These are phyloP conservation scores for Termitomyces sp. DNA, from an alignment of 768 basidiomycete genomes.

Conservation along the genomic window DNA sequence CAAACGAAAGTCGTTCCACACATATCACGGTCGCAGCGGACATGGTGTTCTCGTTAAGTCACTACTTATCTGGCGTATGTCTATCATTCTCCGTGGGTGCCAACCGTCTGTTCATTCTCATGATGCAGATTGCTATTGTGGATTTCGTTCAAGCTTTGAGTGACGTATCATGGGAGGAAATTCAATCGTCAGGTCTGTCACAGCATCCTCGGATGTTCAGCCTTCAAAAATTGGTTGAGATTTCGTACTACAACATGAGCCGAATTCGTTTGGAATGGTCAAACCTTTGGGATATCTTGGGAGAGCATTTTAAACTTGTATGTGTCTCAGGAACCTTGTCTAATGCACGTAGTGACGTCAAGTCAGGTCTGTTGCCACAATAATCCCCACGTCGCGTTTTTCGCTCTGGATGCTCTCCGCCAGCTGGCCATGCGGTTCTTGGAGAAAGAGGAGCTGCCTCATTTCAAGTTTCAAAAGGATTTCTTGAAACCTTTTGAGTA, in stretches of 20 bases:
- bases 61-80: slow-evolving; percentile 90
- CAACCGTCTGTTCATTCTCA: slow-evolving; percentile 1
- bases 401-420: slow-evolving; percentile 93
- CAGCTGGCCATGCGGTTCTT: slow-evolving; percentile 98
- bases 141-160: slow-evolving; percentile 96
- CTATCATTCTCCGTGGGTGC: neutral
- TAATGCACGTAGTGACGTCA: neutral
- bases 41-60: slow-evolving; percentile 97
- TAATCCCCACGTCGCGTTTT: slow-evolving; percentile 94
- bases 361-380: slow-evolving; percentile 94
- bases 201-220: slow-evolving; percentile 95
- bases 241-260: slow-evolving; percentile 99
- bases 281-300: slow-evolving; percentile 94
- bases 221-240: slow-evolving; percentile 96
- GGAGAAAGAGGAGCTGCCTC: slow-evolving; percentile 96
- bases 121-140: slow-evolving; percentile 83
- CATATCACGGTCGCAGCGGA: slow-evolving; percentile 99
- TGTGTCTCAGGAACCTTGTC: slow-evolving; percentile 12
- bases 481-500: slow-evolving; percentile 98
- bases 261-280: slow-evolving; percentile 99
- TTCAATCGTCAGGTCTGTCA: slow-evolving; percentile 93
- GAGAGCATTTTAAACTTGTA: slow-evolving; percentile 98
- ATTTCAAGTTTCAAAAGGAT: slow-evolving; percentile 99
- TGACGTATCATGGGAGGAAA: slow-evolving; percentile 99
- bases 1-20: slow-evolving; percentile 94